Percentiles rank a stretch among this genome's conserved stretches.
Evolutionary conservation across 2,329 filamentous ascomycete species (phyloP).

Genomic region (Clonostachys chloroleuca): DNA sequence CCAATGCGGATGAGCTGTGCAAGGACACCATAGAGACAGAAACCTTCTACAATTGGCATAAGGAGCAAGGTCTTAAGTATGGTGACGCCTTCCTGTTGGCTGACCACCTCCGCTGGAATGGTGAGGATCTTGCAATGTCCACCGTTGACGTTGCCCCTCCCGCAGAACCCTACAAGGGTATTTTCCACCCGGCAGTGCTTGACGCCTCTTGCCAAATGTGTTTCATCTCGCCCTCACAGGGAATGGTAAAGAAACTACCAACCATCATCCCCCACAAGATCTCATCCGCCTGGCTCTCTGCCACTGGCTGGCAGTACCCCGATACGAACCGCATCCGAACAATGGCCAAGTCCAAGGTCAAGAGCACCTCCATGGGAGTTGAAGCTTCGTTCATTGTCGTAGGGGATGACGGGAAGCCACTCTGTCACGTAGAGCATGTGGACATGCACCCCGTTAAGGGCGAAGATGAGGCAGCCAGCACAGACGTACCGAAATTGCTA

Average conservation of each 20-base stretch:
- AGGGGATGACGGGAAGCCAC: background rate
- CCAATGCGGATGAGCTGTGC: background rate
- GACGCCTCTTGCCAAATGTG: slow-evolving; percentile 10
- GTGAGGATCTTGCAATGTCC: slow-evolving; percentile 1
- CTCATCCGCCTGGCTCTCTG: background rate
- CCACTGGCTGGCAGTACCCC: background rate
- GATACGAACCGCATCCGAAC: background rate
- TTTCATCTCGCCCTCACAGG: background rate
- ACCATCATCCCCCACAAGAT: background rate
- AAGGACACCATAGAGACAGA: slow-evolving; percentile 1
- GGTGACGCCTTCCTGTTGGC: slow-evolving; percentile 6
- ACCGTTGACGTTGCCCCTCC: background rate
- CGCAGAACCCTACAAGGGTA: slow-evolving; percentile 13
- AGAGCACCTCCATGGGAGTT: slow-evolving; percentile 1
- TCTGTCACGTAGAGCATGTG: background rate
- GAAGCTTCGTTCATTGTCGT: background rate
- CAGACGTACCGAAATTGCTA: background rate
- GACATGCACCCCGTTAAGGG: slow-evolving; percentile 13
- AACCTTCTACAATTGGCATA: slow-evolving; percentile 7
- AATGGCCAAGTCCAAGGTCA: slow-evolving; percentile 2
- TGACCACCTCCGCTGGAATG: background rate
- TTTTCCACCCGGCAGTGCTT: slow-evolving; percentile 24
- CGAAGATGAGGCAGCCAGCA: background rate
- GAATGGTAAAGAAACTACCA: background rate
- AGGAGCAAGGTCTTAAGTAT: slow-evolving; percentile 7